phyloP scores from a whole-genome alignment of 495 filamentous ascomycete species.

The Penicillium macrosclerotiorum region DNA sequence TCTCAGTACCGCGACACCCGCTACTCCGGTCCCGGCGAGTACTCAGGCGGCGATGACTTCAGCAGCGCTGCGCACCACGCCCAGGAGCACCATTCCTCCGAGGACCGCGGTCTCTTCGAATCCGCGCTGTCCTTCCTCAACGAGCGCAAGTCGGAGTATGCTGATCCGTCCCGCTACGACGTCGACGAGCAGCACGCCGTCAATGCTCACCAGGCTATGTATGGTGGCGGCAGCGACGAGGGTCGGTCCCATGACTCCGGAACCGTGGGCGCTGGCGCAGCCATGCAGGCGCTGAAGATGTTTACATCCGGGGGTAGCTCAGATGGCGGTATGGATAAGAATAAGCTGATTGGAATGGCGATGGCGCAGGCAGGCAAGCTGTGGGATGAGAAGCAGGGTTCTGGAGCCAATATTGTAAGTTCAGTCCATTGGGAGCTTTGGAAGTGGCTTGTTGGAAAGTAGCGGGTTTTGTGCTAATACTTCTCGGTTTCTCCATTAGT shows the following conservation, averaged over 20 bases:
- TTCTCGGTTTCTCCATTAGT: slow-evolving; percentile 24
- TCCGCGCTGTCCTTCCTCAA: slow-evolving; percentile 48
- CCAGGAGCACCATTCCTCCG: slow-evolving; percentile 32
- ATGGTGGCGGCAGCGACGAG: slow-evolving; percentile 35
- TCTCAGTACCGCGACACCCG: slow-evolving; percentile 21
- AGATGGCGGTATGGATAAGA: slow-evolving; percentile 47
- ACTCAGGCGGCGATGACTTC: slow-evolving; percentile 38
- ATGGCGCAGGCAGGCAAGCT: slow-evolving; percentile 67
- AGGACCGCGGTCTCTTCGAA: slow-evolving; percentile 47
- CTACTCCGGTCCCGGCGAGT: slow-evolving; percentile 6
- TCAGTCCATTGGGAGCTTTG: too few species aligned
- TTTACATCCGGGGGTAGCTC: slow-evolving; percentile 44
- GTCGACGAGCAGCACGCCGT: slow-evolving; percentile 59
- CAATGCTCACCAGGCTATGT: slow-evolving; percentile 55
- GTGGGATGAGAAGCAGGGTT: slow-evolving; percentile 55
- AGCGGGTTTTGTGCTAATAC: slow-evolving; percentile 15
- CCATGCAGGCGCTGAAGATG: slow-evolving; percentile 69
- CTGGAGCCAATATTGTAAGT: slow-evolving; percentile 50
- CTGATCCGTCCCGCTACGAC: slow-evolving; percentile 30
- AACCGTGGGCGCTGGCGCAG: slow-evolving; percentile 58
- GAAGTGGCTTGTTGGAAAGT: neutral
- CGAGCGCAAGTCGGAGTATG: slow-evolving; percentile 34
- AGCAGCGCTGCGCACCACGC: slow-evolving; percentile 49
- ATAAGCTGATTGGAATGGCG: slow-evolving; percentile 62
- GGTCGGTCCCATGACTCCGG: slow-evolving; percentile 34